phyloP scores from a whole-genome alignment of 2,329 filamentous ascomycete genomes.

The Diaporthe caulivora region DNA sequence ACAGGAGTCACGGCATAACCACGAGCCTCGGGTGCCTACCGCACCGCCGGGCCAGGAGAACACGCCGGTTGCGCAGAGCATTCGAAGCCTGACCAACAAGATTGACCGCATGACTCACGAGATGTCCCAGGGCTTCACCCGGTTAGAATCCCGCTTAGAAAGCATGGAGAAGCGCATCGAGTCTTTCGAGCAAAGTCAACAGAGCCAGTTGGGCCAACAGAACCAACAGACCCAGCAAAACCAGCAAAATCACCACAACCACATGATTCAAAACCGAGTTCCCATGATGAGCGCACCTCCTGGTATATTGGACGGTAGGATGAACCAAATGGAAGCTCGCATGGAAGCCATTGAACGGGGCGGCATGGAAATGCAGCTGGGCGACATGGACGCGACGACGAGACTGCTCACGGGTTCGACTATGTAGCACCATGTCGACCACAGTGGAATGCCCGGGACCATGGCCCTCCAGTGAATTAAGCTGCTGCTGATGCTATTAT shows the following conservation, averaged over 20 bases:
- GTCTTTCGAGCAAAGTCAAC: constrained; percentile 58
- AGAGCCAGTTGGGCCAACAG: constrained; percentile 36
- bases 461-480: not conserved
- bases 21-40: constrained; percentile 68
- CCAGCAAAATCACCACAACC: constrained; percentile 38
- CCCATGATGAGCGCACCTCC: constrained; percentile 41
- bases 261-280: constrained; percentile 42
- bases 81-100: constrained; percentile 70
- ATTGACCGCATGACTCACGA: constrained; percentile 71
- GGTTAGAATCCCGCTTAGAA: constrained; percentile 64
- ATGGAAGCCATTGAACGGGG: constrained; percentile 54
- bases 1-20: constrained; percentile 71
- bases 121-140: constrained; percentile 63
- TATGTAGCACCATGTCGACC: constrained; percentile 46
- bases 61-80: constrained; percentile 68
- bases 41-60: constrained; percentile 68
- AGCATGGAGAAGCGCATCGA: constrained; percentile 65
- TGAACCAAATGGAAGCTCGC: constrained; percentile 52
- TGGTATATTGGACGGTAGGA: constrained; percentile 42
- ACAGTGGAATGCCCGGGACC: not conserved
- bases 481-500: not conserved
- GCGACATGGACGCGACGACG: constrained; percentile 54
- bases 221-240: constrained; percentile 35
- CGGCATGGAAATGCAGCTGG: constrained; percentile 54
- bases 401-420: constrained; percentile 49